Evolutionary conservation across 352 stramenopile genomes (phyloP), one percentile per base, ranked within the genome.

Genomic region (Phytophthora meadii): DNA sequence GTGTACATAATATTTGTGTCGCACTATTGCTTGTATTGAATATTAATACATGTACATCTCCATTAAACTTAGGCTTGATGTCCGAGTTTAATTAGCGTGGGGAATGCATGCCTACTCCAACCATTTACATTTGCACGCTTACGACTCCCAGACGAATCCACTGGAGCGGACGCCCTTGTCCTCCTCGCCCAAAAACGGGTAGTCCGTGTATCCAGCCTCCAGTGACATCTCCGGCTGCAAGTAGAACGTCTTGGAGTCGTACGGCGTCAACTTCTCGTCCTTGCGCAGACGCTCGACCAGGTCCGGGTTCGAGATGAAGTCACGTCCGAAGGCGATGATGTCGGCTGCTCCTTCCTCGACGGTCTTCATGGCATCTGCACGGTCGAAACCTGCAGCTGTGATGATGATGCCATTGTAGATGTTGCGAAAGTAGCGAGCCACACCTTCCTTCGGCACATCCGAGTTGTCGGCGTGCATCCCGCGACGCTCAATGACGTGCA

Each of bases 341-440:
- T 93, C 80, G 32, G 71, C 78, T 2, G 62, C 51, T 8, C 79
- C 81, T 14, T 79, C 54, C 15, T 72, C 62, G 12, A 92, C 46
- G 12, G 74, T 72, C 19, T 79, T 63, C 45, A 84, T 76, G 17
- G 73, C 54, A 17, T 60, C 76, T 24, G 72, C 65, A 15, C 67
- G 70, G 17, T 68, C 64, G 58, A 77, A 91, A 15, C 74, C 74
- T 0, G 70, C 78, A 2, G 68, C 66, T 1, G 76, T 77, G 28
- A 89, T 76, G 30, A 92, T 49, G 10, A 85, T 59, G 14, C 83
- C 81, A 3, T 81, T 72, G 84, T 90, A 93, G 11, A 81, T 50
- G 4, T 58, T 40, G 41, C 82, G 75, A 61, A 88, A 90, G 39
- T 67, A 42, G 19, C 12, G 37, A 5, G 61, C 53, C 36, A 72